Conservation (phyloP, 176 grass and related monocot species). For the Echinochloa phyllopogon region DNA sequence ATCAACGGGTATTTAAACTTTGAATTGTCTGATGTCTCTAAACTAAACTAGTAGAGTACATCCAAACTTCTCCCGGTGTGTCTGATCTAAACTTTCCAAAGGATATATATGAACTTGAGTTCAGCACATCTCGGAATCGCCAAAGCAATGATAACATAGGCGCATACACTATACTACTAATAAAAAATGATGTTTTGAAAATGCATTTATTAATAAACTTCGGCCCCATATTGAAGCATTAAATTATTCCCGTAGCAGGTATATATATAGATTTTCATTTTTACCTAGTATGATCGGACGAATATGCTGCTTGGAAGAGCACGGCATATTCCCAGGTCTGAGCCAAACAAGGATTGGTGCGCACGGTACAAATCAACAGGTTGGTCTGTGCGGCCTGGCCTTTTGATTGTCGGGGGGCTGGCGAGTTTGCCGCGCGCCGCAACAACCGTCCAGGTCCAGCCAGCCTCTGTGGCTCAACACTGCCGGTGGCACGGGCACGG, state of each 20-base stretch:
- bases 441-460: background rate
- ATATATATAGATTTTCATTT: background rate
- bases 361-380: background rate
- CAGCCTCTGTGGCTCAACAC: too few species aligned
- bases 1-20: background rate
- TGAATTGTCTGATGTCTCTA: too few species aligned
- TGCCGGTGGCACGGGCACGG: too few species aligned
- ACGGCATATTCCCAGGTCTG: background rate
- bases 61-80: too few species aligned
- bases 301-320: background rate
- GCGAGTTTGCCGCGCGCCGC: too few species aligned
- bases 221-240: background rate
- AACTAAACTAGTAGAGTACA: too few species aligned
- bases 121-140: too few species aligned
- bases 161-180: too few species aligned
- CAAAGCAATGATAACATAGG: too few species aligned
- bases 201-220: background rate
- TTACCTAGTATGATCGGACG: background rate
- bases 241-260: background rate
- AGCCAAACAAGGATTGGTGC: too few species aligned
- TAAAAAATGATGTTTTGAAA: background rate
- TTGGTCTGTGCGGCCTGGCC: background rate
- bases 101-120: too few species aligned
- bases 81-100: too few species aligned
- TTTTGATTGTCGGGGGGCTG: background rate